phyloP scores from a whole-genome alignment of 1,139 yeast genomes.

The Sugiyamaella japonica region DNA sequence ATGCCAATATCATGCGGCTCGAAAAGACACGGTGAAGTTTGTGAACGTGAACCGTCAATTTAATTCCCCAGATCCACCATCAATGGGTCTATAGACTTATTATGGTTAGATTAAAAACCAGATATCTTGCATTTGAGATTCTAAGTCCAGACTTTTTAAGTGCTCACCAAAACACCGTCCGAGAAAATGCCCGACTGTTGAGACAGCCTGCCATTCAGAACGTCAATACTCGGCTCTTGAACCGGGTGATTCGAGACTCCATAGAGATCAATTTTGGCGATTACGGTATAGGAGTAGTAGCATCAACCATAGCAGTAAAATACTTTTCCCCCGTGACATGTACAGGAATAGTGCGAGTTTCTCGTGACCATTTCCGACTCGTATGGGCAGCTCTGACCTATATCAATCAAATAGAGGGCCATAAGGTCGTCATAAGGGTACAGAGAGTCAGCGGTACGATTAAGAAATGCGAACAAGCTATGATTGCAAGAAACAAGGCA shows the following conservation, averaged over 20 bases:
- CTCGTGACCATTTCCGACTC: slow-evolving; percentile 60
- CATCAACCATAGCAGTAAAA: slow-evolving; percentile 58
- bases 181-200: slow-evolving; percentile 21
- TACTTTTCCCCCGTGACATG: slow-evolving; percentile 82
- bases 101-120: slow-evolving; percentile 86
- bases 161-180: slow-evolving; percentile 36
- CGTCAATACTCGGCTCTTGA: slow-evolving; percentile 31
- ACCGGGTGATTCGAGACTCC: slow-evolving; percentile 51
- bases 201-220: slow-evolving; percentile 25
- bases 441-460: slow-evolving; percentile 85
- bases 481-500: slow-evolving; percentile 42
- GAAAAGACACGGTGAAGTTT: background rate
- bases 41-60: background rate
- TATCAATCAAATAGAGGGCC: slow-evolving; percentile 56
- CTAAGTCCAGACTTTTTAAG: slow-evolving; percentile 52
- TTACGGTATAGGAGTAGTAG: slow-evolving; percentile 67
- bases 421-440: slow-evolving; percentile 57
- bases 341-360: slow-evolving; percentile 80
- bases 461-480: slow-evolving; percentile 73
- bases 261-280: slow-evolving; percentile 74
- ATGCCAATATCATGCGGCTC: background rate
- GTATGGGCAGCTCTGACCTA: slow-evolving; percentile 71
- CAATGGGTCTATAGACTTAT: background rate
- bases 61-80: background rate
- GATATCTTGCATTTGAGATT: slow-evolving; percentile 80